Evolutionary conservation across 2,329 filamentous ascomycete genomes (phyloP).

Genomic region (Diaporthe australafricana): DNA sequence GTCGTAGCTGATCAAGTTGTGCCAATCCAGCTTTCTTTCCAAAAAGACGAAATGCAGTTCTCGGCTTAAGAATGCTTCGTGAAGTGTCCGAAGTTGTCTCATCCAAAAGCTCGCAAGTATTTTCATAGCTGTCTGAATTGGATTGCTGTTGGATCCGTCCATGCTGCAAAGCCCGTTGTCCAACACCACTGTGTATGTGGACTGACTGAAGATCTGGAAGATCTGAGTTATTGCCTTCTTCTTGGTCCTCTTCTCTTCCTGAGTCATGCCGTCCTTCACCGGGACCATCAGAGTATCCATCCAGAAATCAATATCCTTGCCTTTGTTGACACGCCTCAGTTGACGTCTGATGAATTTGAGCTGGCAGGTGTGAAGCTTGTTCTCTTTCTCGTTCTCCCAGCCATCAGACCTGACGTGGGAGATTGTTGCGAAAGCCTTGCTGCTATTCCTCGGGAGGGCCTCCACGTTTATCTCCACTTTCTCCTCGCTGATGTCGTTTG

Average conservation of each 20-base stretch:
- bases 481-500: not conserved
- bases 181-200: not conserved
- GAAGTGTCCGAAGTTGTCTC: not conserved
- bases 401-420: not conserved
- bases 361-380: not conserved
- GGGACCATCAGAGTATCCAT: not conserved
- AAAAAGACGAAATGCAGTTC: not conserved
- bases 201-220: not conserved
- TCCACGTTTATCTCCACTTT: not conserved
- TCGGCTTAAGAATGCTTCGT: not conserved
- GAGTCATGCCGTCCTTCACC: not conserved
- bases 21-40: not conserved
- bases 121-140: not conserved
- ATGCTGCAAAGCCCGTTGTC: not conserved
- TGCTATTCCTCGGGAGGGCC: not conserved
- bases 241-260: not conserved
- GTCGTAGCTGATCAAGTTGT: not conserved
- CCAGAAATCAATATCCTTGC: not conserved
- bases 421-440: not conserved
- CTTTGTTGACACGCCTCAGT: not conserved
- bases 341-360: not conserved
- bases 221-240: not conserved
- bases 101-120: not conserved
- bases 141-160: not conserved
- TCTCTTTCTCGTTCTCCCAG: not conserved